These are phyloP conservation scores for Komagataella pastoris DNA, from an alignment of 805 yeast genomes.

Conservation along the genomic window DNA sequence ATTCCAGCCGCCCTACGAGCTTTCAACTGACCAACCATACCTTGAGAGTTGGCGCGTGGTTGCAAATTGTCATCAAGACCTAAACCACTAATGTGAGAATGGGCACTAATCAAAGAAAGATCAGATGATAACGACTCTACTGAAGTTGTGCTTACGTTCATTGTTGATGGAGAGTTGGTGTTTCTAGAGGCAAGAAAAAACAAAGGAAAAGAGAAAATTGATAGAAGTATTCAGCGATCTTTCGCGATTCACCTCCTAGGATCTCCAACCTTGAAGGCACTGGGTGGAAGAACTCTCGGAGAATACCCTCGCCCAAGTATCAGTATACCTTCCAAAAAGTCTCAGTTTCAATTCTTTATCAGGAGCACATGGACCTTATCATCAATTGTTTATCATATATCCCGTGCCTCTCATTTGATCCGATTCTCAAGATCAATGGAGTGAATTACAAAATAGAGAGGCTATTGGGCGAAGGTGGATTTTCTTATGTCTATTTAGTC, in stretches of 20 bases:
- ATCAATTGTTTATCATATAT: conserved; percentile 1
- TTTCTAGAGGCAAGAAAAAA: neutral
- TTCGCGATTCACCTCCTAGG: neutral
- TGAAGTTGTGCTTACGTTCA: neutral
- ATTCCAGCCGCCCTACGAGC: conserved; percentile 97
- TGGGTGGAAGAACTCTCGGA: neutral
- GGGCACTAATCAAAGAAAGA: conserved; percentile 89
- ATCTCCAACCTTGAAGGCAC: neutral
- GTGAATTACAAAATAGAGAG: conserved; percentile 47
- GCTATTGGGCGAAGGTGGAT: conserved; percentile 85
- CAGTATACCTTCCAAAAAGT: neutral
- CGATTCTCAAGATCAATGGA: conserved; percentile 49
- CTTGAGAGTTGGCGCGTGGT: conserved; percentile 75
- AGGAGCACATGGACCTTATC: neutral
- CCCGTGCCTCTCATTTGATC: conserved; percentile 14
- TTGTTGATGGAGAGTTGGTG: neutral
- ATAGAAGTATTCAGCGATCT: neutral
- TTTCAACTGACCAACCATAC: conserved; percentile 94
- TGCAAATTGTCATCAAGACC: conserved; percentile 89
- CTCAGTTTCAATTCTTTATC: neutral
- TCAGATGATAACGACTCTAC: conserved; percentile 13
- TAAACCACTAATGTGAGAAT: conserved; percentile 90
- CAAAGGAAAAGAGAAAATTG: neutral
- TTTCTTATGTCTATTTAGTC: conserved; percentile 76
- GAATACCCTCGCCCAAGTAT: neutral